Base-by-base conservation (phyloP, 2,329 filamentous ascomycete genomes). In the Didymosphaeria variabile region DNA sequence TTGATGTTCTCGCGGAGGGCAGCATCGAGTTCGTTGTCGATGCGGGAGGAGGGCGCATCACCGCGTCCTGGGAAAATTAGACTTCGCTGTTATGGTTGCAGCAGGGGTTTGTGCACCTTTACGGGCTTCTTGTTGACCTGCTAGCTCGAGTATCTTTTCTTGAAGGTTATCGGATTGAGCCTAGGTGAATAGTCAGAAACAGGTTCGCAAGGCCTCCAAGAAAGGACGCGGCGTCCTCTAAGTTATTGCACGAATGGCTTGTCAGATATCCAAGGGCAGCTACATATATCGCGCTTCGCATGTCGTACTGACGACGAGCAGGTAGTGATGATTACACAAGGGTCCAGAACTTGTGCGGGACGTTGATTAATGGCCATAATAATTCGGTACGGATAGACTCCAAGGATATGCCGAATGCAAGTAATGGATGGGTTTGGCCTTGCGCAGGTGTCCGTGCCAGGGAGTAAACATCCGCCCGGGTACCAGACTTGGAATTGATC, bases 1-100 rank as follows among this genome's bases (percentile, higher is more conserved):
- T 81, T 82, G 65, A 84, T 79, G 59, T 83, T 82, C 44, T 83
- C 81, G 38, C 83, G 80, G 46, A 83, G 79, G 17, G 79, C 73
- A 38, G 79, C 73, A 63, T 83, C 81, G 3, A 84, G 77, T 32
- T 80, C 78, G 50, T 79, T 76, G 64, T 84, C 82, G 23, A 83
- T 75, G n/a, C 72, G 69, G 13, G 75, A 70, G 19, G 78, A 79
- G 13, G 76, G 71, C 34, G 69, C 64, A 19, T 78, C 75, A 29
- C 74, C 75, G 7, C 75, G 75, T 5, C 66, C 78, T 80, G 7
- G n/a, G 8, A 15, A 12, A 32, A 40, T 67, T 49, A 66, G 57
- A 31, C 23, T 15, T 51, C 66, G 36, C 66, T 67, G 13, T 15
- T 2, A 8, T 57, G 23, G 42, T 15, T 21, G 23, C 5, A 31